Evolutionary conservation across 805 yeast species (phyloP).

Genomic region (Naumovozyma castellii): DNA sequence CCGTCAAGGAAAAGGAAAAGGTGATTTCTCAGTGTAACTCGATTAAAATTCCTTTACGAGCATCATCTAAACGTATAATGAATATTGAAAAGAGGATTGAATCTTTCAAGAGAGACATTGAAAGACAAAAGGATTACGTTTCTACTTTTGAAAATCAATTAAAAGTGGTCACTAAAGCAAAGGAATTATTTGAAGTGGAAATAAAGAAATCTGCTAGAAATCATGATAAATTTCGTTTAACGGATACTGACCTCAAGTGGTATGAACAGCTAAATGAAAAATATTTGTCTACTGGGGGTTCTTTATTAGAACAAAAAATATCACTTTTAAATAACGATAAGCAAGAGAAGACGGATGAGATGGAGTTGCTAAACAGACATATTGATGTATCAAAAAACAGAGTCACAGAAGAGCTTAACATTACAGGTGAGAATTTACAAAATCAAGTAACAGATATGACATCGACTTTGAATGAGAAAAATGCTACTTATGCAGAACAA

Average conservation of each 20-base stretch:
- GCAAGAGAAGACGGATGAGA: constrained; percentile 34
- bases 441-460: constrained; percentile 26
- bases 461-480: constrained; percentile 32
- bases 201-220: constrained; percentile 22
- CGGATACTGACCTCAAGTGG: constrained; percentile 43
- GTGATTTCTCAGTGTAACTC: constrained; percentile 48
- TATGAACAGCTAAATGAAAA: constrained; percentile 50
- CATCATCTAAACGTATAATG: constrained; percentile 38
- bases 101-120: constrained; percentile 43
- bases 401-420: constrained; percentile 27
- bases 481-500: constrained; percentile 18
- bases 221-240: constrained; percentile 30
- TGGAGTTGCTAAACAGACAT: constrained; percentile 32
- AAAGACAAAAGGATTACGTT: constrained; percentile 40
- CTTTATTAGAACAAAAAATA: constrained; percentile 43
- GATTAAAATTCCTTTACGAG: constrained; percentile 44
- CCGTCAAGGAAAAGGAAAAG: constrained; percentile 35
- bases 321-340: constrained; percentile 35
- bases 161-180: constrained; percentile 35
- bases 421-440: constrained; percentile 29
- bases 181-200: constrained; percentile 29
- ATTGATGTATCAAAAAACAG: constrained; percentile 30
- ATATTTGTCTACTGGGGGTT: constrained; percentile 49
- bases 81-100: constrained; percentile 40
- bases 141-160: constrained; percentile 40